Base-by-base conservation (phyloP, 2,329 filamentous ascomycete genomes). In the Botrytis fabae region DNA sequence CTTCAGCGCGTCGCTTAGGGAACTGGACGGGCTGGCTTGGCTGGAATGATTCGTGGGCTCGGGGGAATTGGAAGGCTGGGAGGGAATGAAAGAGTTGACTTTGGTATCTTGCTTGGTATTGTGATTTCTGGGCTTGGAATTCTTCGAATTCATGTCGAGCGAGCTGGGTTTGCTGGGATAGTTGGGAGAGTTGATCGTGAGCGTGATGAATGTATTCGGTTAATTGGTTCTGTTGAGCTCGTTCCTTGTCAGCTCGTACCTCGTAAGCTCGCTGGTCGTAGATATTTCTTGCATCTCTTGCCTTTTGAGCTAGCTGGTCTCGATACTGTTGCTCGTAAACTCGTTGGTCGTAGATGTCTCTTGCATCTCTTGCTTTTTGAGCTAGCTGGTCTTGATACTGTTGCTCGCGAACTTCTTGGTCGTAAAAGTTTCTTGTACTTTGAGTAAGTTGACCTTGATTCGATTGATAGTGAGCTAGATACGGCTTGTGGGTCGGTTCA, bases 11-110 rank as follows among this genome's bases (percentile, higher is more conserved):
- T 57, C 51, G 51, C 6, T 57, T 57, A 1, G 7, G 2, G n/a
- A 2, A 0, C 5, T 57, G n/a, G 0, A 14, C 4, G 25, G 10
- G 4, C 2, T 51, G 22, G 25, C 12, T n/a, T n/a, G 25, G 25
- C n/a, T n/a, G 48, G 25, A 12, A 12, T 12, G 4, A 51, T 54
- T n/a, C 25, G 5, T 2, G 12, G 12, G 12, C 14, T 14, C 10
- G 12, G 1, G 12, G 25, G 25, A 12, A n/a, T n/a, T n/a, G 25
- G 48, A 54, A 54, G 25, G 14, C 16, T 2, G 48, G 5, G 25
- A 54, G 25, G 5, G 51, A 28, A 18, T 28, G 1, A 12, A 28
- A 32, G 14, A n/a, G 6, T 3, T 28, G 14, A 8, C 16, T 57
- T 28, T 16, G 51, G n/a, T 3, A 4, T 28, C 51, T 57, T 28